Conservation (phyloP, 352 stramenopile species). For the Globisporangium cystogenes region DNA sequence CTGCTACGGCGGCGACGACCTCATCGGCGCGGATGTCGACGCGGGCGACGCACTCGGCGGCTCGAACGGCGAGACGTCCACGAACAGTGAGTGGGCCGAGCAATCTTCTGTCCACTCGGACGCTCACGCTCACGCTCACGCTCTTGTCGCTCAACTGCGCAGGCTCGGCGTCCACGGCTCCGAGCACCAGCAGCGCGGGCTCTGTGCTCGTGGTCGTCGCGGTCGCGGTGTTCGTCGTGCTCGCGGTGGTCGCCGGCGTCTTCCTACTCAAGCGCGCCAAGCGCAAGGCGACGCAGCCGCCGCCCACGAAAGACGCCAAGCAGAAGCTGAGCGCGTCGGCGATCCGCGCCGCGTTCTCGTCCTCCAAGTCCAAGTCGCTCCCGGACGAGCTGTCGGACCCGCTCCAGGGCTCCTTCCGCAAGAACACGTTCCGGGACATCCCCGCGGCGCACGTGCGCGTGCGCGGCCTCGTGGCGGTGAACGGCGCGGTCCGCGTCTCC, state of each 20-base stretch:
- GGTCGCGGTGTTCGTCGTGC: conserved; percentile 34
- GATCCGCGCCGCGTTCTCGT: conserved; percentile 17
- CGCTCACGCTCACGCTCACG: background rate
- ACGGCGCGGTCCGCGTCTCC: conserved; percentile 39
- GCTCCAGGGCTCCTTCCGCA: conserved; percentile 29
- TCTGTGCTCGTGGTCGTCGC: conserved; percentile 36
- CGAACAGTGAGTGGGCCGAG: conserved; percentile 13
- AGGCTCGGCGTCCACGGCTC: background rate
- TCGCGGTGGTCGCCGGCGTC: conserved; percentile 38
- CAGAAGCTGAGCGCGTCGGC: conserved; percentile 28
- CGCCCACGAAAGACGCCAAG: conserved; percentile 27
- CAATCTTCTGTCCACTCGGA: too few species aligned
- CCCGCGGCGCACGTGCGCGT: conserved; percentile 27
- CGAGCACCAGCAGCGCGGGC: conserved; percentile 14
- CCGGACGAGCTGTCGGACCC: conserved; percentile 28
- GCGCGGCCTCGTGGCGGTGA: conserved; percentile 32
- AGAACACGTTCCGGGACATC: conserved; percentile 60
- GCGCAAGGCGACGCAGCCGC: conserved; percentile 29
- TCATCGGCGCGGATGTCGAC: conserved; percentile 32
- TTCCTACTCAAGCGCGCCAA: conserved; percentile 57
- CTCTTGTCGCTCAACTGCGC: background rate
- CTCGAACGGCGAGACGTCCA: conserved; percentile 18
- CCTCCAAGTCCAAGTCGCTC: conserved; percentile 11
- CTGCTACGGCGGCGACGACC: conserved; percentile 37
- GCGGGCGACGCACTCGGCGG: conserved; percentile 6